Evolutionary conservation across 2,329 filamentous ascomycete genomes (phyloP).

Genomic region (Pseudogymnoascus sp.): DNA sequence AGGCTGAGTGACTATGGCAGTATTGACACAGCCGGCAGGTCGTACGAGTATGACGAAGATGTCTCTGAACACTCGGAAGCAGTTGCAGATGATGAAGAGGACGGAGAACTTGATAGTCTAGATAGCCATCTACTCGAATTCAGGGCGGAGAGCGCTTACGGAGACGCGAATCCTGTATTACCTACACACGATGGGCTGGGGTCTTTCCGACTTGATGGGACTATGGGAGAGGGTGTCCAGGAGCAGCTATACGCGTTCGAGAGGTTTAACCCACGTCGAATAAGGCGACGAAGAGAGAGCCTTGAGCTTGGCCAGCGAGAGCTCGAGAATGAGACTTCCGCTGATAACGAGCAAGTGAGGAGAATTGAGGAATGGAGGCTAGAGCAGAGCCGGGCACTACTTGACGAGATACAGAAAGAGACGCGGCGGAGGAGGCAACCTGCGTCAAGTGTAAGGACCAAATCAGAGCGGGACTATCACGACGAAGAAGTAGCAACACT

Average conservation of each 20-base stretch:
- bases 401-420: conserved; percentile 85
- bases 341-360: conserved; percentile 65
- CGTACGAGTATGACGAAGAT: conserved; percentile 41
- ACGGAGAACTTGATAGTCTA: conserved; percentile 80
- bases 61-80: conserved; percentile 49
- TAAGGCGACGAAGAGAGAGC: conserved; percentile 45
- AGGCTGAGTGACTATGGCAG: conserved; percentile 75
- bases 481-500: conserved; percentile 26
- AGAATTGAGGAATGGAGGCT: conserved; percentile 87
- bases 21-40: conserved; percentile 58
- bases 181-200: conserved; percentile 88
- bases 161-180: conserved; percentile 49
- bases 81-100: conserved; percentile 45
- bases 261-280: conserved; percentile 64
- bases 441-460: conserved; percentile 38
- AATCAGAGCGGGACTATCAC: conserved; percentile 21
- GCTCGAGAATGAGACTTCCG: conserved; percentile 44
- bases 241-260: conserved; percentile 88
- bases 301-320: conserved; percentile 43
- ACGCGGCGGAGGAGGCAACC: conserved; percentile 62
- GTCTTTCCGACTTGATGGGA: conserved; percentile 62
- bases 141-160: conserved; percentile 46
- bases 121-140: conserved; percentile 90
- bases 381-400: conserved; percentile 76
- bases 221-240: conserved; percentile 52